A percentile compares a stretch with the other conserved stretches of the same genome.
phyloP scores from a whole-genome alignment of 1,284 basidiomycete genomes.

The Apiotrichum laibachii region DNA sequence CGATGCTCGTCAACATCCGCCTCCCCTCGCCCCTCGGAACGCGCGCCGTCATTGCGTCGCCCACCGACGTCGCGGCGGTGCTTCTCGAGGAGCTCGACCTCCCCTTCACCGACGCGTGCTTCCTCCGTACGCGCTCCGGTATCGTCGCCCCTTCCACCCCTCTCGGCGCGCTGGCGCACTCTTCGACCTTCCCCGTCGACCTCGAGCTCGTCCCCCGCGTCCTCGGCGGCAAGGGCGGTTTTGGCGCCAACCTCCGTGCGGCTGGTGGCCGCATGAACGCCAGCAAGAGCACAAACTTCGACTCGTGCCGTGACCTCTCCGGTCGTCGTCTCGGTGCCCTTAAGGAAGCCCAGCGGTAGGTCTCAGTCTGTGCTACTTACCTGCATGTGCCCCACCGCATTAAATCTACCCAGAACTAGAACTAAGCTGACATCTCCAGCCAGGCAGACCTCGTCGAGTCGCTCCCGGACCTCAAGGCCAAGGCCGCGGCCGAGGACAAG shows the following conservation, averaged over 20 bases:
- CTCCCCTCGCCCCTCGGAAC: constrained; percentile 40
- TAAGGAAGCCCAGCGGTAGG: constrained; percentile 89
- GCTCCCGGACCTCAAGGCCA: constrained; percentile 76
- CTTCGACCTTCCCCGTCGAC: constrained; percentile 27
- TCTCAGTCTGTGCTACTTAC: no score
- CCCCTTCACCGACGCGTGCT: constrained; percentile 12
- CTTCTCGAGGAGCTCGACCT: constrained; percentile 2
- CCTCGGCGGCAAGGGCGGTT: constrained; percentile 92
- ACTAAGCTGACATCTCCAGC: constrained; percentile 52
- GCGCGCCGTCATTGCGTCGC: constrained; percentile 24
- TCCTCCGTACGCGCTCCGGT: constrained; percentile 38
- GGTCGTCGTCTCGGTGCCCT: constrained; percentile 87
- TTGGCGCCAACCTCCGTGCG: constrained; percentile 91
- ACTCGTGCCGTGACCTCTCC: constrained; percentile 89
- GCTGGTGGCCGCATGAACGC: constrained; percentile 97
- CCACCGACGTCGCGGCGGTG: constrained; percentile 21
- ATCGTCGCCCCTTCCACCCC: constrained; percentile 23
- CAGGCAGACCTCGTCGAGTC: constrained; percentile 84
- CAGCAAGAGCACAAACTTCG: constrained; percentile 91
- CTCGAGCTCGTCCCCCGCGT: constrained; percentile 56
- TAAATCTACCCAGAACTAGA: no score
- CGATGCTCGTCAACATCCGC: constrained; percentile 37
- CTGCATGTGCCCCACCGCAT: no score
- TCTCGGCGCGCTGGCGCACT: constrained; percentile 22
- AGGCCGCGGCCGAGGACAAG: constrained; percentile 72